Percentiles rank a stretch among this genome's conserved stretches.
Conservation (phyloP, 108 stramenopile species). For the Cyclotella kingstonii region DNA sequence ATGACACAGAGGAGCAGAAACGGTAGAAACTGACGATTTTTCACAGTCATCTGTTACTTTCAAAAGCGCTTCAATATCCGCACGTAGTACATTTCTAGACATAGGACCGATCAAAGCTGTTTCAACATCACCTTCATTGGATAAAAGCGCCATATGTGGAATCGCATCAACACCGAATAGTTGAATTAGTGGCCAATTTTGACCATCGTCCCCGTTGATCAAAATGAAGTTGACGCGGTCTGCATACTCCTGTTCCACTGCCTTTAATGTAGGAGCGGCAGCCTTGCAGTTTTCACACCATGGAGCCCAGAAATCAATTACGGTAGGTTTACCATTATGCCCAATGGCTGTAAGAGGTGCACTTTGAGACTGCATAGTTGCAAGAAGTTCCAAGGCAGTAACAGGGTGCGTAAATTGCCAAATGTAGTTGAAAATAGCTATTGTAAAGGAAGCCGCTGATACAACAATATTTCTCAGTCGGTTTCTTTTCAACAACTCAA, state of each 20-base stretch:
- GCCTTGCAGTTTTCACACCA: constrained; percentile 81
- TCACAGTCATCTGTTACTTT: neutral
- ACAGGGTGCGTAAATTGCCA: constrained; percentile 76
- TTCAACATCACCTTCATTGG: constrained; percentile 74
- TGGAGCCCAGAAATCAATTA: constrained; percentile 88
- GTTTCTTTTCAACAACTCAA: constrained; percentile 11
- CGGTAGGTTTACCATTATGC: constrained; percentile 68
- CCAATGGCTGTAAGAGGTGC: constrained; percentile 59
- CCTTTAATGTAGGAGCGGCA: constrained; percentile 60
- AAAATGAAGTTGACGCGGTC: constrained; percentile 76
- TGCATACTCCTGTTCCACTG: constrained; percentile 65
- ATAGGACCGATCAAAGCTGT: constrained; percentile 83
- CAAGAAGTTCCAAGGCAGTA: constrained; percentile 59
- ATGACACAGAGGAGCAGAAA: constrained; percentile 11
- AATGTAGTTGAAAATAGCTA: constrained; percentile 64
- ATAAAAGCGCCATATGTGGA: constrained; percentile 72
- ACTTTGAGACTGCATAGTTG: constrained; percentile 60
- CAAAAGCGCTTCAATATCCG: constrained; percentile 61
- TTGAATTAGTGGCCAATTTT: constrained; percentile 68
- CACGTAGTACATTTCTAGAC: constrained; percentile 58
- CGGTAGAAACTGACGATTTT: neutral
- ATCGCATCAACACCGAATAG: constrained; percentile 82
- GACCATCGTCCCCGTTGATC: constrained; percentile 60
- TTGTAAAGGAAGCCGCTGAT: constrained; percentile 49
- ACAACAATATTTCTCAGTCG: constrained; percentile 53